Conservation (phyloP, 2,329 filamentous ascomycete species). For the Cladobotryum mycophilum region DNA sequence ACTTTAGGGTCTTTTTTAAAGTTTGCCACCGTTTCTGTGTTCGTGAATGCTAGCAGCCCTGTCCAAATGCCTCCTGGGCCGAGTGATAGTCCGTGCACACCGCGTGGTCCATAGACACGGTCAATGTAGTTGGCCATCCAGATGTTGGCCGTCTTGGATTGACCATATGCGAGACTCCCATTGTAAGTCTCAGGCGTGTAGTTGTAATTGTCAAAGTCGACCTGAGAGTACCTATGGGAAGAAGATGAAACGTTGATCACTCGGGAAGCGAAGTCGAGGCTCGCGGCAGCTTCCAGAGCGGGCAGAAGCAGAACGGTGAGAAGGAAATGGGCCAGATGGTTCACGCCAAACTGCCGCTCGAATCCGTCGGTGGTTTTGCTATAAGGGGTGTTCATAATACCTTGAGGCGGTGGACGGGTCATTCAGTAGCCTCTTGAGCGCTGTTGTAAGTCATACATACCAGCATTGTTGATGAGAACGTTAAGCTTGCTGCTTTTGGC, state of each 20-base stretch:
- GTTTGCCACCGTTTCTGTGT: no score
- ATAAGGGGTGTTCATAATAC: slow-evolving; percentile 33
- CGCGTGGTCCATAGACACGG: slow-evolving; percentile 34
- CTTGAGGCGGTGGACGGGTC: not conserved
- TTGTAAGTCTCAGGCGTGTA: slow-evolving; percentile 17
- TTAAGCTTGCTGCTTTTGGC: slow-evolving; percentile 16
- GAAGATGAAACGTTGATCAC: slow-evolving; percentile 40
- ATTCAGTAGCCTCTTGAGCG: not conserved
- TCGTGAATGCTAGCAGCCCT: no score
- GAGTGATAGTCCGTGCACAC: slow-evolving; percentile 27
- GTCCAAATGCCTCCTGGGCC: slow-evolving; percentile 3
- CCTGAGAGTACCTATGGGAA: slow-evolving; percentile 30
- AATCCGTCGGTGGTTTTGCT: slow-evolving; percentile 36
- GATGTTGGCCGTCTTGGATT: slow-evolving; percentile 46
- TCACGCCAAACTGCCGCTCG: slow-evolving; percentile 45
- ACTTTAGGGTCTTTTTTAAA: no score
- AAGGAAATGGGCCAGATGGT: slow-evolving; percentile 39
- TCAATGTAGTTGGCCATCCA: slow-evolving; percentile 45
- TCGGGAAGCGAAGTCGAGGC: slow-evolving; percentile 34
- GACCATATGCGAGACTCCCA: slow-evolving; percentile 35
- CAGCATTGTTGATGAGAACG: slow-evolving; percentile 38
- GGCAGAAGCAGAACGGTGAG: slow-evolving; percentile 31
- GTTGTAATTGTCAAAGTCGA: slow-evolving; percentile 13
- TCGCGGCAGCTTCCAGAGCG: slow-evolving; percentile 33
- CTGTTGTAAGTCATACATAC: slow-evolving; percentile 10